A percentile compares a stretch with the other conserved stretches of the same genome.
Conservation (phyloP, 352 stramenopile genomes). For the Vaucheria bursata region DNA sequence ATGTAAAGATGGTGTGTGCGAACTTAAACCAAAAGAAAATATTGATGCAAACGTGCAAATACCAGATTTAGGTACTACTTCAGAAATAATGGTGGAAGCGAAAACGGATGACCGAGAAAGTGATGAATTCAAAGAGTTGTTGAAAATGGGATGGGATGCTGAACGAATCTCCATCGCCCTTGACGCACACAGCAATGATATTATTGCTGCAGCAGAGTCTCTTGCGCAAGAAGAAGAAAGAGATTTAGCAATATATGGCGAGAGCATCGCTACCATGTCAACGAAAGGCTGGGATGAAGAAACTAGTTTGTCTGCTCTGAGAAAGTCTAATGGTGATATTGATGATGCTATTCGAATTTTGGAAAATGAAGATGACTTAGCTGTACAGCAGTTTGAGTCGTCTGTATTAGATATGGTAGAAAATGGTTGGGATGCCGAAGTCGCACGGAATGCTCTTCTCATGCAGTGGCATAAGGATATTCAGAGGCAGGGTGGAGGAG, state of each 20-base stretch:
- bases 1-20: constrained; percentile 8
- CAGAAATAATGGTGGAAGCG: background rate
- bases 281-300: constrained; percentile 29
- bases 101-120: background rate
- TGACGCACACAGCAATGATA: constrained; percentile 8
- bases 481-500: constrained; percentile 10
- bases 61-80: background rate
- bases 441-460: constrained; percentile 36
- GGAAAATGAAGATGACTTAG: constrained; percentile 20
- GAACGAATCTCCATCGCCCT: constrained; percentile 13
- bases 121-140: background rate
- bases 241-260: constrained; percentile 19
- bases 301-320: constrained; percentile 23
- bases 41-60: background rate
- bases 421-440: constrained; percentile 45
- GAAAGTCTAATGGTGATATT: constrained; percentile 5
- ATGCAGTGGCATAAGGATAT: constrained; percentile 48
- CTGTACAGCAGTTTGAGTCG: background rate
- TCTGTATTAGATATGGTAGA: background rate
- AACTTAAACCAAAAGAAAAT: background rate
- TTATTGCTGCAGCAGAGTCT: constrained; percentile 17
- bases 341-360: constrained; percentile 12
- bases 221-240: constrained; percentile 26
- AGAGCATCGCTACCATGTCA: constrained; percentile 13
- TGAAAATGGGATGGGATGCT: constrained; percentile 29